These are phyloP conservation scores for Cercophora samala DNA, from an alignment of 495 filamentous ascomycete genomes.

Conservation along the genomic window DNA sequence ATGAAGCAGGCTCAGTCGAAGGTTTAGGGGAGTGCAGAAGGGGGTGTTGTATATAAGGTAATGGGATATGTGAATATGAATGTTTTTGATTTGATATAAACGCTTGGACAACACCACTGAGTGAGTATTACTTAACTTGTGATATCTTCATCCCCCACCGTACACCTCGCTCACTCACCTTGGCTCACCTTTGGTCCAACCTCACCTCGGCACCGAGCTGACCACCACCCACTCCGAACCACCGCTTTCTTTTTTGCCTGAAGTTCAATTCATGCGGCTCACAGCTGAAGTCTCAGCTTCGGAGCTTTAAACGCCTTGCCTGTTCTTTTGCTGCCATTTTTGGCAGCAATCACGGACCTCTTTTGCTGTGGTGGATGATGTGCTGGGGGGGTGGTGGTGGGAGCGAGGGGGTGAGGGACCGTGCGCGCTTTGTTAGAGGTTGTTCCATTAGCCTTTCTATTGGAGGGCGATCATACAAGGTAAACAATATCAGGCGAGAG, in stretches of 20 bases:
- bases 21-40: not conserved
- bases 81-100: not conserved
- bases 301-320: not conserved
- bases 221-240: not conserved
- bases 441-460: constrained; percentile 33
- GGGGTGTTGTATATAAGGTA: not conserved
- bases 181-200: no score
- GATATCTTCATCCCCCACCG: no score
- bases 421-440: constrained; percentile 26
- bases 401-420: constrained; percentile 10
- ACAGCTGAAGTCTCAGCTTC: not conserved
- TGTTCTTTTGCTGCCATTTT: not conserved
- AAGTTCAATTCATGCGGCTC: constrained; percentile 16
- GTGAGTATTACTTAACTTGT: no score
- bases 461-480: constrained; percentile 28
- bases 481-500: constrained; percentile 10
- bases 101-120: no score
- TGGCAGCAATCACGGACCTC: not conserved
- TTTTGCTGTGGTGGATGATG: not conserved
- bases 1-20: constrained; percentile 52
- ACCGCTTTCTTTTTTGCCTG: constrained; percentile 14
- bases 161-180: not conserved
- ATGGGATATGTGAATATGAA: not conserved
- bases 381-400: not conserved
- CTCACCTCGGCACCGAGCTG: not conserved